Conservation (phyloP, 2,329 filamentous ascomycete species). For the Aureobasidium sp. region DNA sequence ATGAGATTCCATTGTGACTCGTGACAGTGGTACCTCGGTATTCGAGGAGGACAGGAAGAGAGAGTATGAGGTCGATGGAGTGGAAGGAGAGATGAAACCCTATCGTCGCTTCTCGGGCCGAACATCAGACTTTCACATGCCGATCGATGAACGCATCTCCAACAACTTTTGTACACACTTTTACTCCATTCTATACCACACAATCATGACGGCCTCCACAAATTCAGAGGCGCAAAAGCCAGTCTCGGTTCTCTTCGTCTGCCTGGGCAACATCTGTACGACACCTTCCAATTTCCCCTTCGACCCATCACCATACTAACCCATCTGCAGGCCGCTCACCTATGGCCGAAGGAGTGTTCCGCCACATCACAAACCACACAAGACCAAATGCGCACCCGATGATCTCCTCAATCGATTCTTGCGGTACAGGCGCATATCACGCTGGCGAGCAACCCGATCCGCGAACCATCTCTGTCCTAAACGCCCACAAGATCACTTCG, state of each 20-base stretch:
- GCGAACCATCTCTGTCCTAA: constrained; percentile 73
- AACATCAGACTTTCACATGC: background rate
- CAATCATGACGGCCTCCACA: background rate
- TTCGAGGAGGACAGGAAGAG: background rate
- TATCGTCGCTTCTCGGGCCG: background rate
- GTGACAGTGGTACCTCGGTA: background rate
- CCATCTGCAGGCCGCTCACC: constrained; percentile 50
- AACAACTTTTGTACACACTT: background rate
- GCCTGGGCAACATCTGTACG: constrained; percentile 82
- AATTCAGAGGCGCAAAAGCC: constrained; percentile 17
- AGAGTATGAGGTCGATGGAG: too few species aligned
- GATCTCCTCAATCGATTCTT: constrained; percentile 70
- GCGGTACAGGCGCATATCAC: constrained; percentile 87
- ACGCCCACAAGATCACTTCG: constrained; percentile 62
- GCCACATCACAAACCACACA: constrained; percentile 52
- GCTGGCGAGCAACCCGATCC: constrained; percentile 59
- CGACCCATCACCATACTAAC: background rate
- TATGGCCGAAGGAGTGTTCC: constrained; percentile 95
- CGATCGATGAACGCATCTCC: background rate
- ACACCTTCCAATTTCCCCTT: background rate
- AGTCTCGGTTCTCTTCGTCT: constrained; percentile 83
- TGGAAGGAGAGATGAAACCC: background rate
- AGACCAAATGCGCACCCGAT: constrained; percentile 38
- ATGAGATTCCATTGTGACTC: background rate
- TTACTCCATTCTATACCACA: background rate